Conservation (phyloP, 306 rosid species). For the Sindora glabra region DNA sequence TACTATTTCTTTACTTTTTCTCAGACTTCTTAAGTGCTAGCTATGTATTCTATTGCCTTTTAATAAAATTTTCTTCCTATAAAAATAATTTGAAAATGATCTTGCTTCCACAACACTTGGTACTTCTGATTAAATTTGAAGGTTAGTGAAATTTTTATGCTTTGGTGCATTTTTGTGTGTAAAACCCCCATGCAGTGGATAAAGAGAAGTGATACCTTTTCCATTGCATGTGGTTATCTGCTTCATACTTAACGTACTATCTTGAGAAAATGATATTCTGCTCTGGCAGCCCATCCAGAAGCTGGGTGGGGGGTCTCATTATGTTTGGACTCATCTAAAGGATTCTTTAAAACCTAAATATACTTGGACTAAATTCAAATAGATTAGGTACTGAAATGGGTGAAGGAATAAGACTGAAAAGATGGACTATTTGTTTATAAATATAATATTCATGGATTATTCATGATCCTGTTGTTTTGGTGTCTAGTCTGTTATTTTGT, state of each 20-base stretch:
- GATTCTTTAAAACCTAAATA: not conserved
- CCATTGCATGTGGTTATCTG: not conserved
- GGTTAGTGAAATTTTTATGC: too few relatives aligned
- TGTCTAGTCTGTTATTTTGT: conserved; percentile 1
- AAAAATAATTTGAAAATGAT: too few relatives aligned
- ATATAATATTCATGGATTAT: not conserved
- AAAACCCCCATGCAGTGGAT: too few relatives aligned
- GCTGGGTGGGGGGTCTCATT: not conserved
- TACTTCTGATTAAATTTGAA: too few relatives aligned
- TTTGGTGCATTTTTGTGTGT: too few relatives aligned
- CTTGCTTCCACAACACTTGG: too few relatives aligned
- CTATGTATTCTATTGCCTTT: too few relatives aligned
- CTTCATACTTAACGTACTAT: too few relatives aligned
- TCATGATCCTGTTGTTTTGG: conserved; percentile 4
- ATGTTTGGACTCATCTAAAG: not conserved
- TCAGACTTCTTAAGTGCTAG: too few relatives aligned
- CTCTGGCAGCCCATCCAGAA: not conserved
- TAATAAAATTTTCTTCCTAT: too few relatives aligned
- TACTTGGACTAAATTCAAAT: conserved; percentile 5
- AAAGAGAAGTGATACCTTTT: not conserved
- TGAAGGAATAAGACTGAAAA: not conserved
- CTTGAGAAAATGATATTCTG: not conserved
- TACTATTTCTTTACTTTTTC: too few relatives aligned
- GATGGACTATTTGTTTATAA: not conserved
- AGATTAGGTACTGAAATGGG: not conserved